Conservation (phyloP, 345 rosid genomes). For the Stellera chamaejasme region DNA sequence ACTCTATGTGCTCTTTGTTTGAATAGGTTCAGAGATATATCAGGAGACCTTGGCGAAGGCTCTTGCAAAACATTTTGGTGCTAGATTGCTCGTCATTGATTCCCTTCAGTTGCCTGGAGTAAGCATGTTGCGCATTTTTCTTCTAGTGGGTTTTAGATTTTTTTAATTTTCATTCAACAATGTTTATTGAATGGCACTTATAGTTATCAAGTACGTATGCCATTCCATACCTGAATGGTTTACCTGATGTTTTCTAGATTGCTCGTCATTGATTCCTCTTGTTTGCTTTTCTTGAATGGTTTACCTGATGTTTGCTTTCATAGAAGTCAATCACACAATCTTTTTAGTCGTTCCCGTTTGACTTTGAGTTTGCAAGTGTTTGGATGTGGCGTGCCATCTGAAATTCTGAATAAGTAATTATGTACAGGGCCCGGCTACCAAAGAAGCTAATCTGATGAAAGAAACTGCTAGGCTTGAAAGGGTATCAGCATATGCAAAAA, state of each 20-base stretch:
- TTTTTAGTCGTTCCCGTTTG: constrained; percentile 2
- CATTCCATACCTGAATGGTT: neutral
- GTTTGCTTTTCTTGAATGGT: neutral
- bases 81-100: constrained; percentile 71
- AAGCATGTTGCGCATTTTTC: constrained; percentile 22
- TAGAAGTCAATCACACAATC: neutral
- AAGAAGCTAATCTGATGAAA: constrained; percentile 58
- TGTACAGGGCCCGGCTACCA: constrained; percentile 58
- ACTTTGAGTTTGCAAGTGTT: constrained; percentile 2
- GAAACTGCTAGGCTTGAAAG: constrained; percentile 73
- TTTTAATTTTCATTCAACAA: neutral
- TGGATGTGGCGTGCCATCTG: neutral
- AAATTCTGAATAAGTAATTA: neutral
- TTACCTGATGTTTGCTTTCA: neutral
- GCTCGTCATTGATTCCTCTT: no score
- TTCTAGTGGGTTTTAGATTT: neutral
- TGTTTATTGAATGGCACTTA: neutral
- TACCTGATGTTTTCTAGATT: neutral
- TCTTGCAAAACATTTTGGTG: constrained; percentile 81
- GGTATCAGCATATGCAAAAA: constrained; percentile 50
- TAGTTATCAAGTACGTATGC: neutral
- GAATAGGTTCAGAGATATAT: constrained; percentile 88
- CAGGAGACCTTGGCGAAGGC: constrained; percentile 90
- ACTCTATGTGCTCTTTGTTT: no score
- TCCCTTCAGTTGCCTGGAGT: constrained; percentile 94